Percentiles rank a stretch among this genome's conserved stretches.
Evolutionary conservation across 192 early-diverging fungal genomes (phyloP).

Genomic region (Allomyces arbusculus): DNA sequence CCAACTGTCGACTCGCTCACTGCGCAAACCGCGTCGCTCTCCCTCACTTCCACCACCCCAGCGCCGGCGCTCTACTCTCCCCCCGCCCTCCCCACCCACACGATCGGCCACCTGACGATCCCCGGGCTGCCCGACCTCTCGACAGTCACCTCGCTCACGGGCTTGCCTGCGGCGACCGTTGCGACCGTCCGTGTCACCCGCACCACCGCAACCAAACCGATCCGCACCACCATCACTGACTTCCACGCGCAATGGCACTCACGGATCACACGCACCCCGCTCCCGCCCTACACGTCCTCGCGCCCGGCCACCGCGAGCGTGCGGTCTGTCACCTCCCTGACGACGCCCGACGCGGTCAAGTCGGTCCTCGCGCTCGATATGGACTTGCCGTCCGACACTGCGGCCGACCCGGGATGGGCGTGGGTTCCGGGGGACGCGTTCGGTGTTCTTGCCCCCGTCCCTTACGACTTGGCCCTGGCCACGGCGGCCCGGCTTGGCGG

Average conservation of each 20-base stretch:
- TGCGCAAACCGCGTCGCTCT: not conserved
- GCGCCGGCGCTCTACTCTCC: not conserved
- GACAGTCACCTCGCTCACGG: too few species aligned
- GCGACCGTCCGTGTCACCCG: not conserved
- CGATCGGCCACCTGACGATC: not conserved
- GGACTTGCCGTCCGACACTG: constrained; percentile 6
- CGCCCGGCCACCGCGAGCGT: not conserved
- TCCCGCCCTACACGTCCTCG: not conserved
- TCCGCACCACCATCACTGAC: not conserved
- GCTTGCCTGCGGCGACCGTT: not conserved
- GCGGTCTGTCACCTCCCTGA: not conserved
- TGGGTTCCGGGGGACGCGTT: constrained; percentile 66
- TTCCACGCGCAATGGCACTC: not conserved
- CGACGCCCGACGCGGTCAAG: not conserved
- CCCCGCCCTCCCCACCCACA: not conserved
- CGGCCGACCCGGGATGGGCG: constrained; percentile 7
- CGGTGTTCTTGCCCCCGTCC: constrained; percentile 72
- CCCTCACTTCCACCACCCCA: not conserved
- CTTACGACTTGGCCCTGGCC: constrained; percentile 41
- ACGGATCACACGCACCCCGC: not conserved
- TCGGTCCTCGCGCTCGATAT: constrained; percentile 19
- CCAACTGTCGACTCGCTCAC: not conserved
- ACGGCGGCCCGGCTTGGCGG: constrained; percentile 15
- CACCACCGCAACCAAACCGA: not conserved
- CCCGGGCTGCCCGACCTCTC: too few species aligned